phyloP scores from a whole-genome alignment of 2,329 filamentous ascomycete genomes.

The Cordyceps tenuipes region DNA sequence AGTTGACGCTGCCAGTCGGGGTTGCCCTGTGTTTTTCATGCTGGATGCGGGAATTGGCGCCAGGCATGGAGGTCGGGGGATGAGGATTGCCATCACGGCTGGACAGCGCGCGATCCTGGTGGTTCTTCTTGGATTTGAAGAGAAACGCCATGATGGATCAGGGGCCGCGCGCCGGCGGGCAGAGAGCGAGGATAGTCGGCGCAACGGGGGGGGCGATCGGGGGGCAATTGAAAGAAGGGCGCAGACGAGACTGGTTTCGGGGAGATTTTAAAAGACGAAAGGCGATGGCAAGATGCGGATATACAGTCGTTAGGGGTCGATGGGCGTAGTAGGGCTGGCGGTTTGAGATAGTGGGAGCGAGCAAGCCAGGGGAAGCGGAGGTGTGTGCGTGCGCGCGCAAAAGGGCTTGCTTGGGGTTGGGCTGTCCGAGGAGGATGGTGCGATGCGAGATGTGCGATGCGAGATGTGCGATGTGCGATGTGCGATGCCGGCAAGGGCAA shows the following conservation, averaged over 20 bases:
- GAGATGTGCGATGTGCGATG: neutral
- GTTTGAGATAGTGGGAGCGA: neutral
- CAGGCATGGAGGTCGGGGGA: conserved; percentile 42
- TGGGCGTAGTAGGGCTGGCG: neutral
- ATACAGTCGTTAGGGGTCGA: neutral
- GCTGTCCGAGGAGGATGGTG: too few species aligned
- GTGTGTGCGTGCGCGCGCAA: neutral
- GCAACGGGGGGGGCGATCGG: conserved; percentile 15
- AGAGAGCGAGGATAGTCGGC: conserved; percentile 11
- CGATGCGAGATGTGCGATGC: too few species aligned
- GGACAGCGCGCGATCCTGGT: conserved; percentile 53
- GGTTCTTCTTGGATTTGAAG: conserved; percentile 74
- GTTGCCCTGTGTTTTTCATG: conserved; percentile 60
- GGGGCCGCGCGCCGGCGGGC: conserved; percentile 29
- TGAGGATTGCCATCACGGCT: conserved; percentile 45
- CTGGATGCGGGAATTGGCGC: conserved; percentile 35
- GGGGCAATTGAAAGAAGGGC: neutral
- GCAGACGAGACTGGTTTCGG: neutral
- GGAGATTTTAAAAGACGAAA: neutral
- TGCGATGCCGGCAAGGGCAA: neutral
- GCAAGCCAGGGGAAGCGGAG: conserved; percentile 3
- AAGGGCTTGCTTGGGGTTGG: neutral
- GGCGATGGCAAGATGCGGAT: neutral
- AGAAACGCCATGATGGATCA: conserved; percentile 64
- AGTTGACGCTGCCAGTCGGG: conserved; percentile 71